Base-by-base conservation (phyloP, 805 yeast species). In the Metschnikowia anglica region DNA sequence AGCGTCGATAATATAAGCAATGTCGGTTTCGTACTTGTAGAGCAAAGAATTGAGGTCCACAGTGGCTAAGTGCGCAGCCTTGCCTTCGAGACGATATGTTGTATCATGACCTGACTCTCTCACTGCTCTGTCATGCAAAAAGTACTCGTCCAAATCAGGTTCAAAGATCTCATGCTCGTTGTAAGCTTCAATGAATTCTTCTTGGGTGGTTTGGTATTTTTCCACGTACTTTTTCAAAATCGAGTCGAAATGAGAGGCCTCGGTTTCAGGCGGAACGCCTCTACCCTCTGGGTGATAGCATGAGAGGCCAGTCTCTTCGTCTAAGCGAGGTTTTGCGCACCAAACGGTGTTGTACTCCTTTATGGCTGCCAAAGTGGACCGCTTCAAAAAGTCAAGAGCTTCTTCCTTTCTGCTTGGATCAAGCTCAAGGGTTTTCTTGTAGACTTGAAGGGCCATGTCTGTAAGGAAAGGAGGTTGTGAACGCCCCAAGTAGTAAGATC, bases 211-310 rank as follows among this genome's bases (percentile, higher is more conserved):
- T 2, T 73, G 63, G 58, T 86, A 68, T 60, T 87, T 88, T 37
- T 75, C 65, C 28, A 85, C 81, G 57, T 77, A 88, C 2, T 91
- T 89, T 38, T 64, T 57, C 52, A 91, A 68, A 10, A 89, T 75
- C 2, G 84, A 73, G 51, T 79, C 77, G 58, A 91, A 91, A 68
- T 93, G 99, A 2, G 88, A 80, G 0, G 89, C 72, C 62, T 91
- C 99, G 0, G 97, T 90, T 61, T 91, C 99, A 5, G 97, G 97
- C 4, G 99, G 98, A 31, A 91, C 80, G n/a, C 98, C 97, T 20
- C 76, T 49, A 16, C 97, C 97, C 41, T 79, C 84, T 0, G 98
- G 97, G 55, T 86, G 88, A 61, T 88, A 91, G 51, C 95, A 80
- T 0, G 97, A 89, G 35, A 91, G 70, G 0, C 96, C 96, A 0